Conservation (phyloP, 2,329 filamentous ascomycete species). For the Tolypocladium inflatum region DNA sequence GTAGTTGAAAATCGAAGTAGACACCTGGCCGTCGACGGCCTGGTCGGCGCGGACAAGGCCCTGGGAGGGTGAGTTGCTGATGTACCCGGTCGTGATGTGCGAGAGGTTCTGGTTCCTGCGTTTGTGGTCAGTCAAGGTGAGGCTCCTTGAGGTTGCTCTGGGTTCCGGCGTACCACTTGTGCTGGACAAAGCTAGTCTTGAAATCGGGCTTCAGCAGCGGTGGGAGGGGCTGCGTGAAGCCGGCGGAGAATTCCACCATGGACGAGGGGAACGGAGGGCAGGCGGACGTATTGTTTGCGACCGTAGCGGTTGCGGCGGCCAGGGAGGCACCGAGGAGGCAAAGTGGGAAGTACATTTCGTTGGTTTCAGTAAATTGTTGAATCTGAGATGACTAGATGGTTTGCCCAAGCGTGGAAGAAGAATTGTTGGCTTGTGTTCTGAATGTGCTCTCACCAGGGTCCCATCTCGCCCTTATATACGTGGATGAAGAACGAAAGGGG, state of each 20-base stretch:
- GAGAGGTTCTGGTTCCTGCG: constrained; percentile 26
- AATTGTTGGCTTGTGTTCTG: neutral
- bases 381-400: neutral
- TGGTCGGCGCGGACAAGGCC: constrained; percentile 20
- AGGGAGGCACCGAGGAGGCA: neutral
- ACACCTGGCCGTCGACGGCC: constrained; percentile 15
- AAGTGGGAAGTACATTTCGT: neutral
- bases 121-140: neutral
- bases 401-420: neutral
- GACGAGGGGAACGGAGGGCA: constrained; percentile 16
- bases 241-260: constrained; percentile 16
- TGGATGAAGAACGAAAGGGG: neutral
- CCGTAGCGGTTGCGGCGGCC: neutral
- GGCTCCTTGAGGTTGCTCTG: neutral
- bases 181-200: constrained; percentile 23
- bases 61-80: constrained; percentile 22
- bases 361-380: neutral
- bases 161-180: constrained; percentile 21
- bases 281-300: neutral
- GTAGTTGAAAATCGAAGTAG: constrained; percentile 24
- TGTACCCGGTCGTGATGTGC: constrained; percentile 25
- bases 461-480: neutral
- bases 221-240: constrained; percentile 21
- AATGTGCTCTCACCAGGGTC: neutral
- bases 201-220: constrained; percentile 21